Evolutionary conservation across 2,329 filamentous ascomycete genomes (phyloP), one percentile per base, ranked within the genome.

Genomic region (Aspergillus hortae): DNA sequence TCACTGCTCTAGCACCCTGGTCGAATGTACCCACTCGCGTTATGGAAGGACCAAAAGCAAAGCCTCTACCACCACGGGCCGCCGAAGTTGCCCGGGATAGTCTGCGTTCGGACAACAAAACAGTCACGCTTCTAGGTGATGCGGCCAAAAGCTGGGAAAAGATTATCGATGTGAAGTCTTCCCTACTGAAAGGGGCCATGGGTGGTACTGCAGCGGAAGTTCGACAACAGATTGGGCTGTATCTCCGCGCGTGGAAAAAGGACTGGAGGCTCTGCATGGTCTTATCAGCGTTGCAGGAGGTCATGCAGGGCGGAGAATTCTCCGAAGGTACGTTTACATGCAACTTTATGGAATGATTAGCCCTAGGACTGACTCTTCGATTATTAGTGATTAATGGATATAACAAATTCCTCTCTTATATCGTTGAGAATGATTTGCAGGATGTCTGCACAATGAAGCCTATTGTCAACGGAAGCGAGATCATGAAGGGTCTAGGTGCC

Each of bases 1-100:
- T 95, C 17, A 83, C 86, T 2, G 85, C 90, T 4, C 70, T 95
- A 21, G 80, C 83, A 12, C 92, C 92, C 0, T 96, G 90, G 85
- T 74, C 76, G 66, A 83, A 74, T 65, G 75, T 74, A 52, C 73
- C 56, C 64, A 55, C 65, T 54, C 67, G 72, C 44, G 54, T 70
- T 48, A 63, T 65, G 4, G 60, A 71, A 25, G 72, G 68, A 7
- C 65, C 67, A 11, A 76, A 75, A 36, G 72, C 74, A 44, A 87
- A 83, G 63, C 66, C 73, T 17, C 74, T 80, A 3, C 78, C 80
- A 17, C 83, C 86, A 0, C 77, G 84, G 15, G 80, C 85, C 3
- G 80, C 81, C 3, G 74, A 83, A 27, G 86, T 88, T 4, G 86
- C 84, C 4, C 80, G 87, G 30, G 89, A 95, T 66, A 90, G 90